These are phyloP conservation scores for Geum urbanum DNA, from an alignment of 306 rosid species.

Conservation along the genomic window DNA sequence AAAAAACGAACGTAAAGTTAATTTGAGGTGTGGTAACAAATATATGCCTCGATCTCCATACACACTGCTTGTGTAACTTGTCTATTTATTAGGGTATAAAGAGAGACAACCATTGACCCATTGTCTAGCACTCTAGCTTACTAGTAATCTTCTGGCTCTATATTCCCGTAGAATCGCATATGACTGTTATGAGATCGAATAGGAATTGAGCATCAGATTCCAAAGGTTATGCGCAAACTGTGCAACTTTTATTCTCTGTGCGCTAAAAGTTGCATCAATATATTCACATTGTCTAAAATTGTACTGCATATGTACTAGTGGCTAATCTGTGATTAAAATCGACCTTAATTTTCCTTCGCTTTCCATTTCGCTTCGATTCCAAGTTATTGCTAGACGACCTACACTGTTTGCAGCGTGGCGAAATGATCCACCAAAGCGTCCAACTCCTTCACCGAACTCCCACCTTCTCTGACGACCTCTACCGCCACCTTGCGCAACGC, in stretches of 20 bases:
- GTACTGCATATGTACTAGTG: no score
- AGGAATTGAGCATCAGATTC: background rate
- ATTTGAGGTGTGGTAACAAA: no score
- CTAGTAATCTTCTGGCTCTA: background rate
- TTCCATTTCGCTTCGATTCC: background rate
- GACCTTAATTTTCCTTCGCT: background rate
- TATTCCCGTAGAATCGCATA: background rate
- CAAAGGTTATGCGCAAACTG: background rate
- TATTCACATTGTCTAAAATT: background rate
- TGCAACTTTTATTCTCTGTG: background rate
- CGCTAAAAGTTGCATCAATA: background rate
- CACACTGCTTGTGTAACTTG: no score
- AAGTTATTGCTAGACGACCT: background rate
- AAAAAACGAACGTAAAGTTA: no score
- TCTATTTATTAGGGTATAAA: no score
- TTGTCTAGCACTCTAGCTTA: no score
- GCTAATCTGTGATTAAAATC: background rate
- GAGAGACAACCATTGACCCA: no score
- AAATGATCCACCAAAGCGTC: slow-evolving; percentile 14
- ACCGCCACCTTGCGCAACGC: slow-evolving; percentile 23
- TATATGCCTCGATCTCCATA: no score
- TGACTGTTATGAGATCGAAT: no score
- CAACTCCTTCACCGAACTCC: slow-evolving; percentile 32
- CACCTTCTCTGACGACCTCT: slow-evolving; percentile 31
- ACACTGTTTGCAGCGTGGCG: background rate